These are phyloP conservation scores for Starmerella potacharoeniae DNA, from an alignment of 805 yeast genomes.

Conservation along the genomic window DNA sequence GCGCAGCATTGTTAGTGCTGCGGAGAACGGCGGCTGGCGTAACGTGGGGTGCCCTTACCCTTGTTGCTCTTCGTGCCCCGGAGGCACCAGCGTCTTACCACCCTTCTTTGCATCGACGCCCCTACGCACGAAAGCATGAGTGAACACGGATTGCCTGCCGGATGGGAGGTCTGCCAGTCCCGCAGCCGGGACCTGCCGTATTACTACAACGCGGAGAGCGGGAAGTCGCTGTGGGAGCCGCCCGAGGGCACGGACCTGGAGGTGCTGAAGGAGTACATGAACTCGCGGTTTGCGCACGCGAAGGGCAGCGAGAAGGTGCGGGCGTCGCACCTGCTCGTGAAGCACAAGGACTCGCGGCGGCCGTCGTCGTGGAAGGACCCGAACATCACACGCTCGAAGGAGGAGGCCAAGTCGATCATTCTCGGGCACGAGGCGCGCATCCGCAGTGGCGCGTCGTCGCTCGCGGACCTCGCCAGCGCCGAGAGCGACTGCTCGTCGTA, in stretches of 20 bases:
- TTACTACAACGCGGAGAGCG: constrained; percentile 57
- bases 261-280: constrained; percentile 46
- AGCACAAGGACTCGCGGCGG: constrained; percentile 72
- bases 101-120: too few relatives aligned
- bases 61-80: not conserved
- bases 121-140: not conserved
- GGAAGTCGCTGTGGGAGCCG: constrained; percentile 79
- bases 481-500: constrained; percentile 87
- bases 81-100: not conserved
- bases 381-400: constrained; percentile 64
- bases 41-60: constrained; percentile 2
- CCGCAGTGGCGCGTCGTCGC: constrained; percentile 49
- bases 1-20: too few relatives aligned
- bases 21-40: not conserved
- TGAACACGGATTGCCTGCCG: constrained; percentile 57
- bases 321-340: constrained; percentile 70
- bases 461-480: constrained; percentile 62
- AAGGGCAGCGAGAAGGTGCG: constrained; percentile 42
- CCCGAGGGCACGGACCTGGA: constrained; percentile 70
- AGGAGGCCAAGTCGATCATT: constrained; percentile 60
- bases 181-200: constrained; percentile 77
- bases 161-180: constrained; percentile 75
- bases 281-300: constrained; percentile 24
- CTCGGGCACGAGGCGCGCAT: constrained; percentile 47
- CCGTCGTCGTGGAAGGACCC: constrained; percentile 86